Percentiles rank a stretch among this genome's conserved stretches.
phyloP scores from a whole-genome alignment of 1,284 basidiomycete species.

The Apiotrichum sp. region DNA sequence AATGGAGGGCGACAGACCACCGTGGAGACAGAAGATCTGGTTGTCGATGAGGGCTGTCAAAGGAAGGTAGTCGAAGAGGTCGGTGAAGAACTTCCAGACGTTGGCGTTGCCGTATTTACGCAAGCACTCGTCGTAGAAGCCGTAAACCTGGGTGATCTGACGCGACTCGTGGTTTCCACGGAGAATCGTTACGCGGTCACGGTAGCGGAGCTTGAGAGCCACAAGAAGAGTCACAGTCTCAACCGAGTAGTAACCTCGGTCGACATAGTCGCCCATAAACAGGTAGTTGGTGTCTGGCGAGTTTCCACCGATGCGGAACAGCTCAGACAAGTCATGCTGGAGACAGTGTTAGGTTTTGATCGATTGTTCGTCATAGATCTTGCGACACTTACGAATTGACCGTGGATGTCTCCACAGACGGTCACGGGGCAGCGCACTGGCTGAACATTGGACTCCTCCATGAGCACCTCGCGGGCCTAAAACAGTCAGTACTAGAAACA shows the following conservation, averaged over 20 bases:
- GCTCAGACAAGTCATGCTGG: slow-evolving; percentile 96
- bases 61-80: slow-evolving; percentile 96
- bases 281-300: slow-evolving; percentile 99
- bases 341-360: background rate
- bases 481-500: slow-evolving; percentile 1
- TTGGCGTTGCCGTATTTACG: slow-evolving; percentile 99
- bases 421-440: slow-evolving; percentile 96
- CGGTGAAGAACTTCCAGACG: slow-evolving; percentile 99
- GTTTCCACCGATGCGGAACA: slow-evolving; percentile 98
- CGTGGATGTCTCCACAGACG: slow-evolving; percentile 97
- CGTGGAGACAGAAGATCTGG: slow-evolving; percentile 99
- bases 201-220: slow-evolving; percentile 94
- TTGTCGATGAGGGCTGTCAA: slow-evolving; percentile 97
- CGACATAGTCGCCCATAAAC: slow-evolving; percentile 99
- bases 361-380: background rate
- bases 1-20: slow-evolving; percentile 96
- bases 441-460: slow-evolving; percentile 97
- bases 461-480: slow-evolving; percentile 92
- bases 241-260: slow-evolving; percentile 98
- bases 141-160: slow-evolving; percentile 99
- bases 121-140: slow-evolving; percentile 99
- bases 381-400: slow-evolving; percentile 83
- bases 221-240: slow-evolving; percentile 99
- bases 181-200: slow-evolving; percentile 95
- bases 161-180: slow-evolving; percentile 98